A percentile compares a stretch with the other conserved stretches of the same genome.
These are phyloP conservation scores for Globisporangium irregulare DNA, from an alignment of 352 stramenopile genomes.

Conservation along the genomic window DNA sequence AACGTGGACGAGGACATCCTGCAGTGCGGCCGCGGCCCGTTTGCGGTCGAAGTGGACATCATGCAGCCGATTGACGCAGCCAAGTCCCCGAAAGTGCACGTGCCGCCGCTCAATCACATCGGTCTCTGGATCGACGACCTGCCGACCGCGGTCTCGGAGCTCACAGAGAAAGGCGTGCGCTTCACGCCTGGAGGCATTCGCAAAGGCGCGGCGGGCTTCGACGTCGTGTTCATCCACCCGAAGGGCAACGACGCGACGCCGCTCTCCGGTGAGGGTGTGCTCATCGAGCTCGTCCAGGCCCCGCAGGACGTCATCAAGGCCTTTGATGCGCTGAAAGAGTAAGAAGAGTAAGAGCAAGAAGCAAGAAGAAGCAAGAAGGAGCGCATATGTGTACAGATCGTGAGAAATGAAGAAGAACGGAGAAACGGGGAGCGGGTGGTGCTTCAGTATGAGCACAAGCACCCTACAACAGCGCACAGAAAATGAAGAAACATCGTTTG, in stretches of 20 bases:
- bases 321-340: constrained; percentile 52
- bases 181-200: constrained; percentile 98
- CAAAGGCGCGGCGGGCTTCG: constrained; percentile 94
- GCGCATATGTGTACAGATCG: neutral
- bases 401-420: neutral
- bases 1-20: constrained; percentile 99
- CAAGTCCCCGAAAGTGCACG: constrained; percentile 93
- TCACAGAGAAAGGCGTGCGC: constrained; percentile 90
- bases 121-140: constrained; percentile 98
- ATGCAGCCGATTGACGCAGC: constrained; percentile 96
- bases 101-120: constrained; percentile 97
- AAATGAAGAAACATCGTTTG: neutral
- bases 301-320: constrained; percentile 89
- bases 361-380: neutral
- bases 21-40: constrained; percentile 86
- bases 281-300: constrained; percentile 98
- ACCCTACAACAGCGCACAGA: neutral
- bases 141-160: constrained; percentile 87
- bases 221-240: constrained; percentile 98
- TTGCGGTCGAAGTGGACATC: constrained; percentile 96
- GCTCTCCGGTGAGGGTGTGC: constrained; percentile 91
- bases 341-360: neutral
- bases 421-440: neutral
- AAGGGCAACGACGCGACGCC: constrained; percentile 93
- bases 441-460: neutral